A percentile compares a stretch with the other conserved stretches of the same genome.
Evolutionary conservation across 305 asterid species (phyloP).

Genomic region (Fraxinus platypoda): DNA sequence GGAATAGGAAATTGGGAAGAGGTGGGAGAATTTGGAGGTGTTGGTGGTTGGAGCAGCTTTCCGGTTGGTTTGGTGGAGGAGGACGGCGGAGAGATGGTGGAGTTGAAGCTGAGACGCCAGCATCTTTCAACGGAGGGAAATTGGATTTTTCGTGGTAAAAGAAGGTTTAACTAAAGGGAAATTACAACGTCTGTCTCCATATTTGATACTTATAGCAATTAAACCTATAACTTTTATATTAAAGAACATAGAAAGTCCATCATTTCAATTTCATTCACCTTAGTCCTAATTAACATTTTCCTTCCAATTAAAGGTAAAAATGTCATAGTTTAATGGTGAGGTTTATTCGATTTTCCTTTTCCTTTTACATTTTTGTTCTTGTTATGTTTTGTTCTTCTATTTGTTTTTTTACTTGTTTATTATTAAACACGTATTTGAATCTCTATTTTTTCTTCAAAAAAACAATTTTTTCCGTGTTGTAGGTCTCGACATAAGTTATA

Average conservation of each 20-base stretch:
- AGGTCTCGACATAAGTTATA: neutral
- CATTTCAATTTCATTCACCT: neutral
- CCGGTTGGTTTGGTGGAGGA: constrained; percentile 36
- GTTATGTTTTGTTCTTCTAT: too few relatives aligned
- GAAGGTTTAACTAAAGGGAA: neutral
- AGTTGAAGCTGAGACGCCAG: constrained; percentile 43
- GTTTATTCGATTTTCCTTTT: neutral
- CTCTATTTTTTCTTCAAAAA: neutral
- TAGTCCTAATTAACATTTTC: neutral
- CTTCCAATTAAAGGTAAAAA: neutral
- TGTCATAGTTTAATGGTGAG: neutral
- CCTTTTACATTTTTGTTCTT: neutral
- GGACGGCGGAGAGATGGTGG: constrained; percentile 43
- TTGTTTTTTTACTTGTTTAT: too few relatives aligned
- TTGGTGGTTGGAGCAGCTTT: constrained; percentile 21
- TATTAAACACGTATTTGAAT: neutral
- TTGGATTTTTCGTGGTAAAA: constrained; percentile 21
- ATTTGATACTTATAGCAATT: neutral
- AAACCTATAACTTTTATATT: neutral
- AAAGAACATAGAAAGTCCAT: neutral
- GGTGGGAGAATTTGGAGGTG: constrained; percentile 26
- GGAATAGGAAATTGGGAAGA: constrained; percentile 35
- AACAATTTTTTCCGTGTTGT: neutral
- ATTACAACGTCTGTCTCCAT: neutral
- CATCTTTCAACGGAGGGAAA: constrained; percentile 37